Conservation (phyloP, 306 rosid genomes). For the Sechiopsis laciniata region DNA sequence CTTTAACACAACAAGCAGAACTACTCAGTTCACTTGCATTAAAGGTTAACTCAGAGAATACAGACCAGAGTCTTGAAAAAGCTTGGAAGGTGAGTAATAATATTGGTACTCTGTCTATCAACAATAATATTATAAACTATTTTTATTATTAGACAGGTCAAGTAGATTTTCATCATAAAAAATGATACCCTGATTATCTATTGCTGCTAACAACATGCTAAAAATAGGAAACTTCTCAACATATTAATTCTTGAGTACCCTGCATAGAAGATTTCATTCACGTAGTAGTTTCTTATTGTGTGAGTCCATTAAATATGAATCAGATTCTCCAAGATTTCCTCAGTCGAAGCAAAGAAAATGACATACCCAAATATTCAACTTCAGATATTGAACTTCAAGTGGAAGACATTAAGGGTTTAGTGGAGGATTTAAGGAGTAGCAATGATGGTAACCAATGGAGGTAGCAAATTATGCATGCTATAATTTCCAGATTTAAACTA, state of each 20-base stretch:
- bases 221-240: neutral
- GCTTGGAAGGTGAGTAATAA: conserved; percentile 88
- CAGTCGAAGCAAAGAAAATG: conserved; percentile 63
- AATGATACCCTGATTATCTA: neutral
- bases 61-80: conserved; percentile 90
- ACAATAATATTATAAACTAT: conserved; percentile 35
- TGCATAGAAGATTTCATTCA: conserved; percentile 9
- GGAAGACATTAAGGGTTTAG: conserved; percentile 59
- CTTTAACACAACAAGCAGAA: conserved; percentile 93
- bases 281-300: neutral
- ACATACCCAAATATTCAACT: conserved; percentile 42
- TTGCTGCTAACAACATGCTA: neutral
- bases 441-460: conserved; percentile 66
- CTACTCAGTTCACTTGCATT: conserved; percentile 78
- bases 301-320: conserved; percentile 19
- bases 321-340: conserved; percentile 93
- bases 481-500: conserved; percentile 17
- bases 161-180: conserved; percentile 9
- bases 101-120: conserved; percentile 23
- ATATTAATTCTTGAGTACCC: neutral
- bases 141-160: neutral
- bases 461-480: conserved; percentile 30
- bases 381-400: conserved; percentile 60
- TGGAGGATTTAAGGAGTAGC: conserved; percentile 56
- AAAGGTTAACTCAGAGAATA: conserved; percentile 72